Evolutionary conservation across 305 asterid genomes (phyloP).

Genomic region (Rubia peregrina): DNA sequence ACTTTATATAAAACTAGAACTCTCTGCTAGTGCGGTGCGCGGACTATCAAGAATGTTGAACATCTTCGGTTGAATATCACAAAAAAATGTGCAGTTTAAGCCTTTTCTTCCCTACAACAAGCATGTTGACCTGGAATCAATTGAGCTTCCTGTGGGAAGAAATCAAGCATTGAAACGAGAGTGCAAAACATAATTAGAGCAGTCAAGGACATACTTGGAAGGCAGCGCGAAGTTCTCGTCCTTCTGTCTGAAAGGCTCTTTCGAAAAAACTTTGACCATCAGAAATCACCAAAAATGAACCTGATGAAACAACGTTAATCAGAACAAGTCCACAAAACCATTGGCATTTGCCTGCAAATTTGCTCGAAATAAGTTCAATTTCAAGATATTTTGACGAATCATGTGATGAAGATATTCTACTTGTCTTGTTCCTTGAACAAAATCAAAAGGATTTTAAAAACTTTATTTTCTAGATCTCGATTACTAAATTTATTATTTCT

Average conservation of each 20-base stretch:
- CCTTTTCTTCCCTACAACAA: neutral
- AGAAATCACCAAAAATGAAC: neutral
- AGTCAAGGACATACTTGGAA: neutral
- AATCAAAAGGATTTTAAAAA: too few species aligned
- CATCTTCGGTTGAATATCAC: too few species aligned
- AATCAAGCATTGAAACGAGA: neutral
- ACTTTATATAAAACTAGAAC: too few species aligned
- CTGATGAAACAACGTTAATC: neutral
- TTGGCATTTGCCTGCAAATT: neutral
- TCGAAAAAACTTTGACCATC: neutral
- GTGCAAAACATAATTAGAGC: neutral
- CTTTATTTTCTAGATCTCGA: too few species aligned
- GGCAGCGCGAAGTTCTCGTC: slow-evolving; percentile 2
- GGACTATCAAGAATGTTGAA: too few species aligned
- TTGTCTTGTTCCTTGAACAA: too few species aligned
- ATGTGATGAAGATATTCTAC: too few species aligned
- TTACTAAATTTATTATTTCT: neutral
- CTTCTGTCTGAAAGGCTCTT: neutral
- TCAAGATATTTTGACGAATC: too few species aligned
- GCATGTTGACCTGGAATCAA: too few species aligned
- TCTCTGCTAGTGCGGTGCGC: too few species aligned
- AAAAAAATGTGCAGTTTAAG: too few species aligned
- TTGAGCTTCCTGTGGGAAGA: too few species aligned
- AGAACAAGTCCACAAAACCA: neutral
- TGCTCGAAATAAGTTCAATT: neutral